Evolutionary conservation across 768 basidiomycete species (phyloP), one percentile per base, ranked within the genome.

Genomic region (Porphyrellus cyaneotinctus): DNA sequence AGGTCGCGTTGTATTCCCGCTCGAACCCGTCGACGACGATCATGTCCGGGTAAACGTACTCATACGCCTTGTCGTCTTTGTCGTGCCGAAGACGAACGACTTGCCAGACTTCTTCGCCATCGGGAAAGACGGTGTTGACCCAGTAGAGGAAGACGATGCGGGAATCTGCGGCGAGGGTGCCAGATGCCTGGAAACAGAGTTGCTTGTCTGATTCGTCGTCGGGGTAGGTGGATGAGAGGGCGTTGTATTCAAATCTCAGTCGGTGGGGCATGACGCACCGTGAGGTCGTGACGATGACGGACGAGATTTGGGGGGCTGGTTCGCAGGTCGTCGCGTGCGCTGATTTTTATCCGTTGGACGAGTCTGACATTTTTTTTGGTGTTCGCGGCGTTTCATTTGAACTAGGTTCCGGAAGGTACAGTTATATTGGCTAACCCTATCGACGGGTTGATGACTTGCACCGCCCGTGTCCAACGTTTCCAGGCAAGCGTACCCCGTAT

Each of bases 21-120:
- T 49, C 62, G 42, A 20, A 26, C 28, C 24, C 54, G 6, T 66
- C 59, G 37, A 66, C 57, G 24, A 64, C 65, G 51, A 67, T 58
- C 37, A 68, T 17, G 31, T 66, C 65, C 8, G 67, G 66, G 13
- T 66, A 69, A 31, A 64, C 53, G 48, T 68, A 66, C 20, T 48
- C 56, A 50, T 53, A 36, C 20, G 46, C 15, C 23, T 43, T 24
- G 39, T 28, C 20, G 20, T 18, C 20, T 18, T 28, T 12, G 15
- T 20, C 24, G 31, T 11, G 14, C 5, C 41, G 39, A 33, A 68
- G 62, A 15, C 65, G 65, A 14, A 63, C 56, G 54, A 62, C 65
- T 6, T 66, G 66, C 61, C 66, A 68, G 3, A 66, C 59, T 31
- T 66, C 56, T 15, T 57, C 57, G 14, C 64, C 61, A 20, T 63